A percentile compares a stretch with the other conserved stretches of the same genome.
Evolutionary conservation across 2,329 filamentous ascomycete genomes (phyloP).

Genomic region (Penicillium sp.): DNA sequence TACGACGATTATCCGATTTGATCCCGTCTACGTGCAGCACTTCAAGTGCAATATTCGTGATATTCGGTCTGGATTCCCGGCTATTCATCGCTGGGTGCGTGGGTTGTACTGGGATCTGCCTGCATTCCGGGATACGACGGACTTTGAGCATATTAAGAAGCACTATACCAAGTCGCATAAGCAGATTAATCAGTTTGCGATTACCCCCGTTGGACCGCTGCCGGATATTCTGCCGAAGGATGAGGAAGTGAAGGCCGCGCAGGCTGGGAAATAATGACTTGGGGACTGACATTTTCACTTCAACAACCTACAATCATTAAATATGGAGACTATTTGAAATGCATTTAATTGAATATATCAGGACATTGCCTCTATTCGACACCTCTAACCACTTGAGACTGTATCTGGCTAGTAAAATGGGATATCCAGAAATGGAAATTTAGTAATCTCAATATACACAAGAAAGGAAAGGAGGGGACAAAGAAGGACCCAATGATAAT

Average conservation of each 20-base stretch:
- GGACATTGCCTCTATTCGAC: not conserved
- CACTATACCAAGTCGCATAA: slow-evolving; percentile 69
- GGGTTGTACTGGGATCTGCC: slow-evolving; percentile 80
- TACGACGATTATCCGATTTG: slow-evolving; percentile 73
- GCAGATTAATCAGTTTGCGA: slow-evolving; percentile 68
- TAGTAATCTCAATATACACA: slow-evolving; percentile 18
- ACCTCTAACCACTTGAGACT: not conserved
- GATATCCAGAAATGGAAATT: not conserved
- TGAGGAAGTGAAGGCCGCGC: slow-evolving; percentile 67
- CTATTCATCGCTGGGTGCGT: slow-evolving; percentile 78
- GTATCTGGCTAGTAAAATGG: not conserved
- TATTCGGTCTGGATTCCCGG: slow-evolving; percentile 81
- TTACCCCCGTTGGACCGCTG: slow-evolving; percentile 83
- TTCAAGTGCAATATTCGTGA: slow-evolving; percentile 83
- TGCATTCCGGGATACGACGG: slow-evolving; percentile 79
- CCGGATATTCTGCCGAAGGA: slow-evolving; percentile 78
- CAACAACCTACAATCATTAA: not conserved
- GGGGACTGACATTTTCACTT: not conserved
- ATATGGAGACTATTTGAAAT: not conserved
- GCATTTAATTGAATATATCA: slow-evolving; percentile 1
- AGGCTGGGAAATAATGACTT: slow-evolving; percentile 6
- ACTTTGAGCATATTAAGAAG: slow-evolving; percentile 94
- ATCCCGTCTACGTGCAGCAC: slow-evolving; percentile 79
- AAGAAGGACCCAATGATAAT: slow-evolving; percentile 32
- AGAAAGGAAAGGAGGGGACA: slow-evolving; percentile 23